Evolutionary conservation across 2,329 filamentous ascomycete species (phyloP).

Genomic region (Colletotrichum brevisporum): DNA sequence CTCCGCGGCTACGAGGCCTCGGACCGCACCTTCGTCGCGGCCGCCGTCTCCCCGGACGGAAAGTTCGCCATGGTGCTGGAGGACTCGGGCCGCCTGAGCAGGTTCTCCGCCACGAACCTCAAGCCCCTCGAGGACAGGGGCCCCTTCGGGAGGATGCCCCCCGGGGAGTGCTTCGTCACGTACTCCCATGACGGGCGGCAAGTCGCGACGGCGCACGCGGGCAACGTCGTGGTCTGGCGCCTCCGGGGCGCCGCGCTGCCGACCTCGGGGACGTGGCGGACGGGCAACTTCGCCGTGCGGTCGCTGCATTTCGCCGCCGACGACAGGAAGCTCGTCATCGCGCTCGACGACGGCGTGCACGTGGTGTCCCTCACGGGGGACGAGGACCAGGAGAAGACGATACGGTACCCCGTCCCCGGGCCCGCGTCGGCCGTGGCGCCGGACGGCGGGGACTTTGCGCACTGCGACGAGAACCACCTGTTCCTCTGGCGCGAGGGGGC

Average conservation of each 20-base stretch:
- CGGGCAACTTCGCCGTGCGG: slow-evolving; percentile 21
- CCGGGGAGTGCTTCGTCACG: slow-evolving; percentile 18
- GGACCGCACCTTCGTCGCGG: slow-evolving; percentile 11
- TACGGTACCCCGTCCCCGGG: slow-evolving; percentile 7
- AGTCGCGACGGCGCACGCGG: slow-evolving; percentile 16
- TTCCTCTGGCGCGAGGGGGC: slow-evolving; percentile 22
- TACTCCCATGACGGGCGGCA: slow-evolving; percentile 18
- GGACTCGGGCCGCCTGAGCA: slow-evolving; percentile 10
- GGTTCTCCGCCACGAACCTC: slow-evolving; percentile 9
- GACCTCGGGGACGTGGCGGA: slow-evolving; percentile 19
- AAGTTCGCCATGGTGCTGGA: slow-evolving; percentile 19
- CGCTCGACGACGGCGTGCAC: slow-evolving; percentile 4
- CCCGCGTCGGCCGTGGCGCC: neutral
- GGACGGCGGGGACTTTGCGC: slow-evolving; percentile 3
- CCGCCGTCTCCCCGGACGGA: slow-evolving; percentile 16
- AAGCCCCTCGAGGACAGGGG: slow-evolving; percentile 17
- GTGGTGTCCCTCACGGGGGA: neutral
- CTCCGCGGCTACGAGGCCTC: slow-evolving; percentile 11
- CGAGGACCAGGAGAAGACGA: neutral
- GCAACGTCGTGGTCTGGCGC: slow-evolving; percentile 16
- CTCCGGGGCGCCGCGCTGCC: slow-evolving; percentile 16
- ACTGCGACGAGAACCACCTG: slow-evolving; percentile 20
- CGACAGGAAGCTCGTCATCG: slow-evolving; percentile 11
- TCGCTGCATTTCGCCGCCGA: slow-evolving; percentile 16
- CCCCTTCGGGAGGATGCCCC: slow-evolving; percentile 21